phyloP scores from a whole-genome alignment of 2,329 filamentous ascomycete species.

The Sarocladiaceae sp. region DNA sequence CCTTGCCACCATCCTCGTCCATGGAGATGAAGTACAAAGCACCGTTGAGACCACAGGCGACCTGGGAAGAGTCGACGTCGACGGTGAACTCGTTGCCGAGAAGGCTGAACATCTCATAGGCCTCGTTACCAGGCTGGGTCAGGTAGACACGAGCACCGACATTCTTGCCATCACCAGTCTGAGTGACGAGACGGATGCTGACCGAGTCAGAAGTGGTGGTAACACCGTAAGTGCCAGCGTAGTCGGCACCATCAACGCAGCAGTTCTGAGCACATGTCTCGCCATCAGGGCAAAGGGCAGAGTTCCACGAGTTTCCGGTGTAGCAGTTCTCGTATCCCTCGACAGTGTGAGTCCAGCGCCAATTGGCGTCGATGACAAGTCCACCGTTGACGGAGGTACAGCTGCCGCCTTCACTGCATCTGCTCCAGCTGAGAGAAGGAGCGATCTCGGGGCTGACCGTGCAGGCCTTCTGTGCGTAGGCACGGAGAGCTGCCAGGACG shows the following conservation, averaged over 20 bases:
- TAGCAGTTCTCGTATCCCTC: constrained; percentile 51
- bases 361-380: constrained; percentile 56
- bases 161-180: constrained; percentile 40
- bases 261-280: constrained; percentile 44
- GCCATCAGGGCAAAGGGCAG: constrained; percentile 33
- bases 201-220: constrained; percentile 46
- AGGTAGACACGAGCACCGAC: constrained; percentile 59
- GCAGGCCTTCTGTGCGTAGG: constrained; percentile 48
- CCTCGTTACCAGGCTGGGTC: constrained; percentile 6
- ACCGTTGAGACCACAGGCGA: constrained; percentile 62
- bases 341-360: constrained; percentile 53
- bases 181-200: constrained; percentile 54
- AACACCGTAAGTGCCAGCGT: constrained; percentile 48
- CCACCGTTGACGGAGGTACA: constrained; percentile 46
- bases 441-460: constrained; percentile 43
- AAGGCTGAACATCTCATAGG: constrained; percentile 56
- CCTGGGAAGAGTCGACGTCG: constrained; percentile 59
- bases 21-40: constrained; percentile 58
- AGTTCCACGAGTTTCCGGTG: constrained; percentile 46
- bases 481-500: constrained; percentile 20
- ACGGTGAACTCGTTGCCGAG: constrained; percentile 61
- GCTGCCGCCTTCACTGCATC: constrained; percentile 43
- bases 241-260: constrained; percentile 51
- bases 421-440: constrained; percentile 48
- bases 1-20: constrained; percentile 46